Evolutionary conservation across 1,139 yeast genomes (phyloP).

Genomic region (Debaryomycetaceae sp.): DNA sequence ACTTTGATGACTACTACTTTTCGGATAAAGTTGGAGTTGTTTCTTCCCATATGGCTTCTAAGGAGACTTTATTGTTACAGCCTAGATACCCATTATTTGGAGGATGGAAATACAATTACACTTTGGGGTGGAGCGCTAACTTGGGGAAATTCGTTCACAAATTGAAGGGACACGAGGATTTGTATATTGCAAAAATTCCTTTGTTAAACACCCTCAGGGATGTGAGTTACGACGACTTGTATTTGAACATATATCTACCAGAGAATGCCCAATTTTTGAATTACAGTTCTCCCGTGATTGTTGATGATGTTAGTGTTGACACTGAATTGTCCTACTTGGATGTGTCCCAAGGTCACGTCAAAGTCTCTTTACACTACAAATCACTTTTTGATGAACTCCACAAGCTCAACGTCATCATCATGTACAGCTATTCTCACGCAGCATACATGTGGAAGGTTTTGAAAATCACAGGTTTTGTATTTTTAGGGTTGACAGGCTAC

Average conservation of each 20-base stretch:
- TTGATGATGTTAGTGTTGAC: constrained; percentile 30
- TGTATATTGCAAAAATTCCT: constrained; percentile 66
- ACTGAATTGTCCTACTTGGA: constrained; percentile 70
- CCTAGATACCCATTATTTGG: constrained; percentile 96
- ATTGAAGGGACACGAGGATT: constrained; percentile 38
- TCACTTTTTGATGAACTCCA: constrained; percentile 72
- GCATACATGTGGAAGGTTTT: constrained; percentile 64
- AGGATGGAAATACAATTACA: constrained; percentile 94
- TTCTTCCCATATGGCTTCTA: constrained; percentile 64
- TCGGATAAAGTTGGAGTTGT: constrained; percentile 93
- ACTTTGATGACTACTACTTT: constrained; percentile 63
- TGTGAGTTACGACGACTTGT: constrained; percentile 60
- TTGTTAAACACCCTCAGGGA: constrained; percentile 70
- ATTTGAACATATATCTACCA: constrained; percentile 70
- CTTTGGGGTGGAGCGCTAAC: constrained; percentile 82
- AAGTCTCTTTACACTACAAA: constrained; percentile 57
- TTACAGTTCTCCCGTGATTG: constrained; percentile 55
- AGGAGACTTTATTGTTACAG: constrained; percentile 53
- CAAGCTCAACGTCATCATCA: constrained; percentile 53
- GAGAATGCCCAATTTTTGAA: constrained; percentile 74
- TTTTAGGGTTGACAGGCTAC: constrained; percentile 58
- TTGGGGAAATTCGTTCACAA: constrained; percentile 51
- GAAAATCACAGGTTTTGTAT: constrained; percentile 61
- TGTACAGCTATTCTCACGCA: constrained; percentile 56
- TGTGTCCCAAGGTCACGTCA: constrained; percentile 73